These are phyloP conservation scores for Melanopsichium pennsylvanicum DNA, from an alignment of 1,284 basidiomycete species.

Conservation along the genomic window DNA sequence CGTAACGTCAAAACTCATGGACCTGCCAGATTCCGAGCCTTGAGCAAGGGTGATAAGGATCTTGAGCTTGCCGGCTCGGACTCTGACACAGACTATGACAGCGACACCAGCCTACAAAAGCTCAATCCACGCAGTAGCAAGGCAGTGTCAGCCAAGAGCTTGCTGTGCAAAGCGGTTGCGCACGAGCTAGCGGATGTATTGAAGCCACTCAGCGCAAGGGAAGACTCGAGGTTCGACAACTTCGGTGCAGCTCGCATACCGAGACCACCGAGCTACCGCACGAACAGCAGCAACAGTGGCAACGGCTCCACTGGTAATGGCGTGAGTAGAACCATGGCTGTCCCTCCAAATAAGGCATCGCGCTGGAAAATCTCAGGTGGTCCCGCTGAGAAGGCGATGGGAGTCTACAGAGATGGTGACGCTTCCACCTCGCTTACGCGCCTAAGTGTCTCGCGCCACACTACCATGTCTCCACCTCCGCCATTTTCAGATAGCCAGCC, in stretches of 20 bases:
- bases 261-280: constrained; percentile 43
- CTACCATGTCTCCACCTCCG: constrained; percentile 28
- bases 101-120: constrained; percentile 26
- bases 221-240: constrained; percentile 11
- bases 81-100: constrained; percentile 49
- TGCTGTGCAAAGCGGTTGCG: constrained; percentile 12
- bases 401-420: constrained; percentile 15
- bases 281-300: constrained; percentile 28
- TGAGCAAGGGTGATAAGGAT: constrained; percentile 22
- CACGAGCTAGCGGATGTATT: constrained; percentile 24
- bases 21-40: constrained; percentile 49
- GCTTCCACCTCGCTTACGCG: constrained; percentile 17
- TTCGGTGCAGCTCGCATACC: constrained; percentile 8
- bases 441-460: constrained; percentile 9
- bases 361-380: not conserved
- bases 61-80: constrained; percentile 26
- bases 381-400: constrained; percentile 19
- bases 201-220: constrained; percentile 16
- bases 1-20: constrained; percentile 15
- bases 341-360: not conserved
- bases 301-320: constrained; percentile 10
- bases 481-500: constrained; percentile 9
- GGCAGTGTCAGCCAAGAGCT: constrained; percentile 9
- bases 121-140: constrained; percentile 8
- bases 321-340: constrained; percentile 17